Base-by-base conservation (phyloP, 345 rosid species). In the Aurinia saxatilis region DNA sequence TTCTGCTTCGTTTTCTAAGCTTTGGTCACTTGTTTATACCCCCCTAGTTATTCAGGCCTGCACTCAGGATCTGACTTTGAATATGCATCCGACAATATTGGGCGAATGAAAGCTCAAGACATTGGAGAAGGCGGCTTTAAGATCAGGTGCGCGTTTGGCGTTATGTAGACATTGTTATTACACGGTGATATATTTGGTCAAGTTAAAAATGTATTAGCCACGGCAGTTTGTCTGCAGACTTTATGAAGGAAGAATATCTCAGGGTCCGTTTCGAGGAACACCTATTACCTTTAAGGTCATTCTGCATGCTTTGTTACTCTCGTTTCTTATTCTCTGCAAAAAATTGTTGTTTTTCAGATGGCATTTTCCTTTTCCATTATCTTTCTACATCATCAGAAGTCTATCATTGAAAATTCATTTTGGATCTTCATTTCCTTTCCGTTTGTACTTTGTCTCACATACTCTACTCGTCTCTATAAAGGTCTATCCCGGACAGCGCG, bases 401-500 rank as follows among this genome's bases (percentile, higher is more conserved):
- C 12, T 12, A 17, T 49, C 17, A 54, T 63, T 5, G 39, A 14
- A 46, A 29, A 5, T 57, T 19, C 13, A n/a, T 52, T 51, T 60
- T 27, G 37, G 57, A 62, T n/a, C 2, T 31, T 54, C 2, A 11
- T 17, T 31, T 60, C 12, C 33, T 42, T 54, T 51, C 17, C 46
- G 14, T 25, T 47, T 27, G 15, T 18, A 29, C 21, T 4, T 39
- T 30, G 12, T 36, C 51, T 48, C 40, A 48, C 35, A 50, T n/a
- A n/a, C n/a, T n/a, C 25, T 37, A 11, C 40, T 34, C 8, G 9
- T 67, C 48, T 63, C 37, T 23, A 37, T 82, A 57, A 69, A 91
- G 98, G 98, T 91, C 51, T 92, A 88, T 78, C 98, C 98, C 0
- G 96, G 98, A 72, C 44, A 73, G 69, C 77, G 96, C 60, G 82